Percentiles rank a stretch among this genome's conserved stretches.
These are phyloP conservation scores for Auricularia auricula-judae DNA, from an alignment of 768 basidiomycete species.

Conservation along the genomic window DNA sequence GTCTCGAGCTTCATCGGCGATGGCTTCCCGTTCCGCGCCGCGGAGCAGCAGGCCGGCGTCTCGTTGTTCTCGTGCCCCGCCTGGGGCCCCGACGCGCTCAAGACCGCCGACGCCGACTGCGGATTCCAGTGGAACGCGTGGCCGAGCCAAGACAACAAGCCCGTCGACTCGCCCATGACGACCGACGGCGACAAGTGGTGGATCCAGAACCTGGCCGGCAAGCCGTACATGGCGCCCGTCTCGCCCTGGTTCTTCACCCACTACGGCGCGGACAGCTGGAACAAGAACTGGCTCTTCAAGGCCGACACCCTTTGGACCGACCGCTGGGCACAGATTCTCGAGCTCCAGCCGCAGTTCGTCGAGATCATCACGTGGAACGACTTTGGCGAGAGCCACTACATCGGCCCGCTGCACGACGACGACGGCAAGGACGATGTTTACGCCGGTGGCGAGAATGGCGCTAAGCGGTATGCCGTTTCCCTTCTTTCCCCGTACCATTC, in stretches of 20 bases:
- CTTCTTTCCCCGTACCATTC: no score
- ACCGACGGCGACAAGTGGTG: slow-evolving; percentile 8
- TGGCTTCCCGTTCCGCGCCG: background rate
- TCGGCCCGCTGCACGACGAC: background rate
- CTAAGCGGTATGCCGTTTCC: background rate
- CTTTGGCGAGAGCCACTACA: slow-evolving; percentile 1
- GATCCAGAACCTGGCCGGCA: slow-evolving; percentile 12
- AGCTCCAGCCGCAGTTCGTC: slow-evolving; percentile 43
- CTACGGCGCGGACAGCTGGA: slow-evolving; percentile 51
- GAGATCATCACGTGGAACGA: slow-evolving; percentile 56
- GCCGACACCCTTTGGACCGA: slow-evolving; percentile 57
- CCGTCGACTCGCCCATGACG: slow-evolving; percentile 11
- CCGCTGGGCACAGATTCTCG: slow-evolving; percentile 58
- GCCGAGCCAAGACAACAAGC: background rate
- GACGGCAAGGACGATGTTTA: background rate
- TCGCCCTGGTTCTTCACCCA: slow-evolving; percentile 79
- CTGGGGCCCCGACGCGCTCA: slow-evolving; percentile 9
- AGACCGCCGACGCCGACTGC: background rate
- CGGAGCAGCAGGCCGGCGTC: slow-evolving; percentile 7
- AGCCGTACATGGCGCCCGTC: slow-evolving; percentile 40
- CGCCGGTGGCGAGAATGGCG: background rate
- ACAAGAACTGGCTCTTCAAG: slow-evolving; percentile 48
- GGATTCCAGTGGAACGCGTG: slow-evolving; percentile 1
- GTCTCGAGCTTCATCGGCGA: slow-evolving; percentile 16
- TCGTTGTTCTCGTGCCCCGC: slow-evolving; percentile 13